A percentile compares a stretch with the other conserved stretches of the same genome.
Evolutionary conservation across 345 rosid species (phyloP).

Genomic region (Gynandropsis gynandra): DNA sequence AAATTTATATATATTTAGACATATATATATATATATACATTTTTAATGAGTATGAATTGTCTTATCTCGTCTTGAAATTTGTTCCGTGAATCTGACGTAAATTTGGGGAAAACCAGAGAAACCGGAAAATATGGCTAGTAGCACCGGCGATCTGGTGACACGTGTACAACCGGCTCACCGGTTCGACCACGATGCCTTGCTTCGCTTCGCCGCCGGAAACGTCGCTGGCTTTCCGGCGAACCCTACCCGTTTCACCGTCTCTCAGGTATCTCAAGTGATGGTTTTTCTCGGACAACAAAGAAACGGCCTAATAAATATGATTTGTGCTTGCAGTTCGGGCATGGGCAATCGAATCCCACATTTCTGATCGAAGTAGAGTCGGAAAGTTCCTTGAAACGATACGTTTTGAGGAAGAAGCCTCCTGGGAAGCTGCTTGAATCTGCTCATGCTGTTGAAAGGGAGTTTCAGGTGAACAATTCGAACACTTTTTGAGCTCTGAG

Average conservation of each 20-base stretch:
- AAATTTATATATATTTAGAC: too few relatives aligned
- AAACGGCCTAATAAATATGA: constrained; percentile 2
- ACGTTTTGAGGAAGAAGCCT: constrained; percentile 94
- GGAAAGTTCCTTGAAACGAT: constrained; percentile 47
- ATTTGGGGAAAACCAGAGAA: constrained; percentile 7
- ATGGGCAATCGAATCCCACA: constrained; percentile 93
- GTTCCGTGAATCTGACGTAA: constrained; percentile 1
- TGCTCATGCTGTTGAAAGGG: constrained; percentile 93
- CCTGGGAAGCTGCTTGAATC: constrained; percentile 75
- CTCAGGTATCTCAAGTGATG: constrained; percentile 36
- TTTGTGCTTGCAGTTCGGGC: constrained; percentile 51
- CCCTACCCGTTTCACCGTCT: constrained; percentile 50
- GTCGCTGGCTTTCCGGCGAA: constrained; percentile 62
- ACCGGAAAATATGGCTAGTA: constrained; percentile 39
- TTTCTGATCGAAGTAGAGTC: constrained; percentile 55
- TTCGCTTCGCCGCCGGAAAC: constrained; percentile 46
- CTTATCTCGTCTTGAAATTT: not conserved
- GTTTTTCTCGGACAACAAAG: not conserved
- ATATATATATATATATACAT: too few relatives aligned
- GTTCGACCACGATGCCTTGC: constrained; percentile 56
- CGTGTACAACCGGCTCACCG: constrained; percentile 42
- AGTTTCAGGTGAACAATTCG: constrained; percentile 47
- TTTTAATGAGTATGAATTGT: too few relatives aligned
- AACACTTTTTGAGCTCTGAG: not conserved
- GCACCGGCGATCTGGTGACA: constrained; percentile 50